Evolutionary conservation across 176 grass and related monocot genomes (phyloP).

Genomic region (Juncus inflexus): DNA sequence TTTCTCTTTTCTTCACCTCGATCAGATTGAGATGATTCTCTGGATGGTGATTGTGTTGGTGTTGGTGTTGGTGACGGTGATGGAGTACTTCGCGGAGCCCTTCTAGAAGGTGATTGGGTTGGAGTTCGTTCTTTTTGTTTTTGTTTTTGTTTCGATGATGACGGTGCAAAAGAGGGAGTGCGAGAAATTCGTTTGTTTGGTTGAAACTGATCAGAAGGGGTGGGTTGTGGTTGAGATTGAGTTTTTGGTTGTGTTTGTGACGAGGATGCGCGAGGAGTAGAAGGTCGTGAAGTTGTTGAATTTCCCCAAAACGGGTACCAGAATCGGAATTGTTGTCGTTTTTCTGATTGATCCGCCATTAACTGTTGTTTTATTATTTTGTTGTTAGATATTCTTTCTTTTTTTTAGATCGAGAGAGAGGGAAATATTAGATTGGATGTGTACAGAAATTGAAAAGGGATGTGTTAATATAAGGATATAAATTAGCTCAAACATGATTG

Average conservation of each 20-base stretch:
- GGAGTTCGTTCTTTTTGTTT: constrained; percentile 5
- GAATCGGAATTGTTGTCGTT: constrained; percentile 28
- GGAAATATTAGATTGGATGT: too few species aligned
- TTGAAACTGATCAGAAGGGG: constrained; percentile 4
- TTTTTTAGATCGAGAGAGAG: too few species aligned
- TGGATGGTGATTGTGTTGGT: constrained; percentile 23
- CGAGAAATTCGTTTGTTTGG: constrained; percentile 3
- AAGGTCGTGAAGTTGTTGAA: not conserved
- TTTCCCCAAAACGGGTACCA: constrained; percentile 15
- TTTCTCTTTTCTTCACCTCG: constrained; percentile 18
- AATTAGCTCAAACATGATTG: too few species aligned
- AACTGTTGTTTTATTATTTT: not conserved
- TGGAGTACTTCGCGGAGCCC: not conserved
- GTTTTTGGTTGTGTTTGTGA: constrained; percentile 4
- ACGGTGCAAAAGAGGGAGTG: not conserved
- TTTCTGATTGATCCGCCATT: constrained; percentile 24
- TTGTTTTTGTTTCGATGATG: not conserved
- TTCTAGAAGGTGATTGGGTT: constrained; percentile 10
- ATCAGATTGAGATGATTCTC: constrained; percentile 16
- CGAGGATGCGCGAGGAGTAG: not conserved
- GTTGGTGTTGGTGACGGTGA: constrained; percentile 12
- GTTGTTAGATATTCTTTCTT: too few species aligned
- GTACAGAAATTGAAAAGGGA: too few species aligned
- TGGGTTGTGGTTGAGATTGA: not conserved
- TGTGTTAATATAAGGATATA: too few species aligned